Evolutionary conservation across 2,329 filamentous ascomycete genomes (phyloP).

Genomic region (Colletotrichum sp.): DNA sequence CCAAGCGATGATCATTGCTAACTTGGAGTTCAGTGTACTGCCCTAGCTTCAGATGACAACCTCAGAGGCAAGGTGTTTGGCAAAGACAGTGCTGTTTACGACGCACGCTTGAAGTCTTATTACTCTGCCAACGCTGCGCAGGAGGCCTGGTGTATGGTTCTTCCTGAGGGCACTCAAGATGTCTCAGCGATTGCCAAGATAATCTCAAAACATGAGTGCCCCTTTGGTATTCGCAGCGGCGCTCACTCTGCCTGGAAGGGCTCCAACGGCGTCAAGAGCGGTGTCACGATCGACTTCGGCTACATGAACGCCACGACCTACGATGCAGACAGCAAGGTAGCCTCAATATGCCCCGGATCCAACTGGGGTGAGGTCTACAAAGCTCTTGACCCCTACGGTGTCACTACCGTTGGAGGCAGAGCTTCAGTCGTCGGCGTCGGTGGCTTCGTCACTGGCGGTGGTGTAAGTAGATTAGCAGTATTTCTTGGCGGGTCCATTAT

Average conservation of each 20-base stretch:
- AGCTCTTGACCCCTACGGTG: slow-evolving; percentile 21
- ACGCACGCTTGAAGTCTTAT: slow-evolving; percentile 1
- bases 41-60: slow-evolving; percentile 21
- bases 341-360: slow-evolving; percentile 32
- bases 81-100: neutral
- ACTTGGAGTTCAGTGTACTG: slow-evolving; percentile 24
- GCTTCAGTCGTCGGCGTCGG: slow-evolving; percentile 28
- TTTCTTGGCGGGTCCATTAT: neutral
- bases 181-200: slow-evolving; percentile 25
- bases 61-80: slow-evolving; percentile 19
- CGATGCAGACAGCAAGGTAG: slow-evolving; percentile 27
- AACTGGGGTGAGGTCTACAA: slow-evolving; percentile 28
- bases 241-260: slow-evolving; percentile 5
- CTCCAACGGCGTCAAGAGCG: slow-evolving; percentile 7
- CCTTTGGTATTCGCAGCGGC: slow-evolving; percentile 7
- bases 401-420: slow-evolving; percentile 27
- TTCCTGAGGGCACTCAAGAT: neutral
- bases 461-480: neutral
- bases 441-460: slow-evolving; percentile 28
- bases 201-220: slow-evolving; percentile 14
- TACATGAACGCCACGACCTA: slow-evolving; percentile 36
- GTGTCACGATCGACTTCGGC: slow-evolving; percentile 18
- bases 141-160: slow-evolving; percentile 10
- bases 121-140: slow-evolving; percentile 16
- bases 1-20: neutral